Evolutionary conservation across 352 stramenopile species (phyloP), one percentile per base, ranked within the genome.

Genomic region (Pythium oligandrum): DNA sequence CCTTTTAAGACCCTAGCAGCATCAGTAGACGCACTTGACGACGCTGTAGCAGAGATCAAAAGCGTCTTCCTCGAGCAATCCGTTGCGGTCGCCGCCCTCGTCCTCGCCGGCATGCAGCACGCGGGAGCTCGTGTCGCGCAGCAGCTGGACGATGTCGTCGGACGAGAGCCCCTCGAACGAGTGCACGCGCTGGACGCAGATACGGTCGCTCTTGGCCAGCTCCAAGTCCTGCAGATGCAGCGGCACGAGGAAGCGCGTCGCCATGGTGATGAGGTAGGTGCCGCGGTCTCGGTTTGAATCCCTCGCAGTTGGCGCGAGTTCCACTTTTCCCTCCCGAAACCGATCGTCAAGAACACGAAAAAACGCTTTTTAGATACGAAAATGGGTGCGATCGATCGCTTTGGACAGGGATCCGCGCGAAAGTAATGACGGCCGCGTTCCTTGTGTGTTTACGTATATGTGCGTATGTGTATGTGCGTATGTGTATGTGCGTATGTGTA

Each of bases 161-260:
- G 63, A 51, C 30, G 71, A 63, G 36, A 75, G 59, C 26, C 77
- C 73, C 38, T 86, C 77, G 53, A 90, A 68, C 31, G 67, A 61
- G 53, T 76, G 72, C 44, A 90, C 74, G 31, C 71, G 61, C n/a
- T 66, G 68, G 53, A 89, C 83, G 57, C 86, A 78, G 50, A 86
- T 80, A 49, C 83, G 73, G 45, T 76, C 78, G 44, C 66, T 58
- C 54, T 88, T 86, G 47, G 76, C 60, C 50, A 90, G 69, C 63
- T 93, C 83, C 49, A 93, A 59, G 63, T 93, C 83, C 38, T 82
- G 67, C 43, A 76, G 56, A 54, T 90, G 79, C 55, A 90, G 68
- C 55, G 83, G 83, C 61, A 93, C 78, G 36, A 88, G 68, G 63
- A 93, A 93, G 68, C 88, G 74, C 66, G 82, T 86, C 35, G 47